These are phyloP conservation scores for Raphanus raphanistrum DNA, from an alignment of 345 rosid genomes.

Conservation along the genomic window DNA sequence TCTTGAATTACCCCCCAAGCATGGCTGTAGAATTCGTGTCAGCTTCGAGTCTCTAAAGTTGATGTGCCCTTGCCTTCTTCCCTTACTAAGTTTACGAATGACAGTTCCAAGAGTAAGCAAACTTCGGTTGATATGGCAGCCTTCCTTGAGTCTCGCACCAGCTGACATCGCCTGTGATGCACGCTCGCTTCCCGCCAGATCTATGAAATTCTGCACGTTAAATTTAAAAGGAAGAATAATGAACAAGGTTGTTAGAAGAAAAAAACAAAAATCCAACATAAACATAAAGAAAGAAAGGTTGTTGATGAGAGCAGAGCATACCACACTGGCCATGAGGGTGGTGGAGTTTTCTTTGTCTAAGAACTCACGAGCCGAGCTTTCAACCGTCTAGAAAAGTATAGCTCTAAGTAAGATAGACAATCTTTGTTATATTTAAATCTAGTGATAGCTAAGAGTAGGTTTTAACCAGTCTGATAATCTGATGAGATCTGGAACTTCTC, in stretches of 20 bases:
- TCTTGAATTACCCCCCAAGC: slow-evolving; percentile 96
- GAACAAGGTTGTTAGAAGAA: not conserved
- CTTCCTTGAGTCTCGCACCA: slow-evolving; percentile 92
- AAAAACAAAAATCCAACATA: not conserved
- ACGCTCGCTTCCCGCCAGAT: slow-evolving; percentile 96
- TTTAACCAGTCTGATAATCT: slow-evolving; percentile 80
- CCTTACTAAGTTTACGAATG: slow-evolving; percentile 94
- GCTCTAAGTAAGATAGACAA: slow-evolving; percentile 7
- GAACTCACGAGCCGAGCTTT: slow-evolving; percentile 97
- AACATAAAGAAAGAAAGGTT: not conserved
- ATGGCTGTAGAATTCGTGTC: slow-evolving; percentile 93
- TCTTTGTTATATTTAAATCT: slow-evolving; percentile 4
- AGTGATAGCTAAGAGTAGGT: slow-evolving; percentile 17
- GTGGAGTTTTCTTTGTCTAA: slow-evolving; percentile 90
- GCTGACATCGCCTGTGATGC: slow-evolving; percentile 91
- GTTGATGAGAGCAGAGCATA: slow-evolving; percentile 49
- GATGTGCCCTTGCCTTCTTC: slow-evolving; percentile 88
- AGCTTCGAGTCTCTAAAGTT: slow-evolving; percentile 97
- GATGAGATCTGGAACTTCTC: slow-evolving; percentile 97
- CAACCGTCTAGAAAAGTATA: slow-evolving; percentile 61
- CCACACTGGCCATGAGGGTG: slow-evolving; percentile 90
- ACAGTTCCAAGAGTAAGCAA: slow-evolving; percentile 91
- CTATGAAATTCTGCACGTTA: slow-evolving; percentile 76
- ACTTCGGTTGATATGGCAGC: slow-evolving; percentile 96
- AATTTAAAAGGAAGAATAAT: not conserved